Evolutionary conservation across 192 early-diverging fungal genomes (phyloP), one percentile per base, ranked within the genome.

Genomic region (Rhizoclosmatium sp.): DNA sequence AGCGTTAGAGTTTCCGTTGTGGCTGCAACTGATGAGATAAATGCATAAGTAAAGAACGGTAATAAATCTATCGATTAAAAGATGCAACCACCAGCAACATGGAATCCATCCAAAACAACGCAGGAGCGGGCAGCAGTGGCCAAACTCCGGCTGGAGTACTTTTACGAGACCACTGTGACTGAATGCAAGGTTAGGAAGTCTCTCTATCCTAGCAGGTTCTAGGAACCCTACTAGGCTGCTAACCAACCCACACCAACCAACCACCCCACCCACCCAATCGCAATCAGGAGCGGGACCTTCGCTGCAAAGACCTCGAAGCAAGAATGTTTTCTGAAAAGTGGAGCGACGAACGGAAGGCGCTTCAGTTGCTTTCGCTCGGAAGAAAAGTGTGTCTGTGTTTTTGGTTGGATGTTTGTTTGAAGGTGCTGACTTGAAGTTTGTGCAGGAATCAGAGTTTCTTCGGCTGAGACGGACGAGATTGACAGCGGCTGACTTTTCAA

Each of bases 71-170:
- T 31, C 31, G 31, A 31, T 31, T 31, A 31, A 31, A 31, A 31
- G 31, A 31, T 31, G 31, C 31, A 31, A 31, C 31, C 31, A 31
- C 31, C 31, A 31, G 31, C 31, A 31, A 31, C 31, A 31, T 31
- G 31, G 31, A 54, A 54, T 16, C 5, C 51, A 16, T 54, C 97
- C 39, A 90, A 93, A 60, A 86, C 90, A 51, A 93, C 94, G 0
- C 72, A 98, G 7, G 98, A 99, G 54, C 88, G 94, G 80, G 93
- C 96, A 3, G 90, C 94, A 0, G 92, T 93, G 5, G 96, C 96
- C 49, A 98, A 96, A 84, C 90, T 94, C 58, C 94, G 93, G 69
- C 87, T 99, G 41, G 94, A 98, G 78, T 90, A 95, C 85, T 96
- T 95, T 69, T 99, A 98, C 88, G 95, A 94, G 80, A 88, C 90